Conservation (phyloP, 2,329 filamentous ascomycete genomes). For the Dactylellina cionopaga region DNA sequence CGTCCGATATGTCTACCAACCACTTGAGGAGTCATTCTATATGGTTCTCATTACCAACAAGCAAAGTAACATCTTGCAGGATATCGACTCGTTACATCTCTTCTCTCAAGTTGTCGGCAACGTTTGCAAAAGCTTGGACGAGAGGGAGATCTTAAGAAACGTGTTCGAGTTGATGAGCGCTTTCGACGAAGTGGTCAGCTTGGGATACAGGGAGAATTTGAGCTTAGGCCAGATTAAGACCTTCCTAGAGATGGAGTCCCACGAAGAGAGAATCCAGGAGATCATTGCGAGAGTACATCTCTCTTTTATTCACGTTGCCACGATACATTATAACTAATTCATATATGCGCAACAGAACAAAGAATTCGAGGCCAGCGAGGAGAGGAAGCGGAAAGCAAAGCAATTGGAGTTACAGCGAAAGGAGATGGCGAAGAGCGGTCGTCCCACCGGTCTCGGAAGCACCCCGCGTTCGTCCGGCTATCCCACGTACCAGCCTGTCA, state of each 20-base stretch:
- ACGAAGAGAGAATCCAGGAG: slow-evolving; percentile 98
- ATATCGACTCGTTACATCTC: slow-evolving; percentile 97
- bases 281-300: slow-evolving; percentile 84
- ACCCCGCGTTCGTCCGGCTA: slow-evolving; percentile 80
- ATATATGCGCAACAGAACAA: slow-evolving; percentile 78
- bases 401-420: slow-evolving; percentile 99
- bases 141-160: slow-evolving; percentile 93
- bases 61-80: slow-evolving; percentile 98
- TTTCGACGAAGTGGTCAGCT: slow-evolving; percentile 95
- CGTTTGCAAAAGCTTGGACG: slow-evolving; percentile 94
- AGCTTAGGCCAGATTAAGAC: slow-evolving; percentile 98
- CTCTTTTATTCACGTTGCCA: slow-evolving; percentile 50
- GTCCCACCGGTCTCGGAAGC: slow-evolving; percentile 59
- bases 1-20: slow-evolving; percentile 99
- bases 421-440: slow-evolving; percentile 82
- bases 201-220: slow-evolving; percentile 95
- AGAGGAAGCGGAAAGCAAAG: slow-evolving; percentile 98
- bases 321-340: slow-evolving; percentile 48
- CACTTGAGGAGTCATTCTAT: slow-evolving; percentile 92
- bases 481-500: slow-evolving; percentile 85
- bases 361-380: slow-evolving; percentile 95
- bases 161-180: slow-evolving; percentile 95
- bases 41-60: slow-evolving; percentile 99
- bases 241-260: slow-evolving; percentile 98
- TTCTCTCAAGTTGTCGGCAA: slow-evolving; percentile 97